phyloP scores from a whole-genome alignment of 768 basidiomycete genomes.

The Agaricus blazei region DNA sequence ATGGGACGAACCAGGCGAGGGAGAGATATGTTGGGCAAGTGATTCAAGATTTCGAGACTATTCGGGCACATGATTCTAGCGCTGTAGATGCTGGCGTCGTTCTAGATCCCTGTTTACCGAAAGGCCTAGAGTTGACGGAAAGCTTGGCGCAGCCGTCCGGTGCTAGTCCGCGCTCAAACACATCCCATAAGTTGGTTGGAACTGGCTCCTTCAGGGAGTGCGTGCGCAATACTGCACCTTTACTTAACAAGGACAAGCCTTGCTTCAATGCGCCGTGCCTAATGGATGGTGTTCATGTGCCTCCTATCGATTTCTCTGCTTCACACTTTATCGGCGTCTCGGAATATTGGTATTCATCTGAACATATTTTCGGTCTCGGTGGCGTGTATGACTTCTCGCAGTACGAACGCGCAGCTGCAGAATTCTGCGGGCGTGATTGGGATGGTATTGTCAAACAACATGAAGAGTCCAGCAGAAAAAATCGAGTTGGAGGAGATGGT shows the following conservation, averaged over 20 bases:
- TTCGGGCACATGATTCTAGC: conserved; percentile 24
- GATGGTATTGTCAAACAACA: conserved; percentile 65
- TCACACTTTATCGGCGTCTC: conserved; percentile 96
- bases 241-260: conserved; percentile 80
- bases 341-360: conserved; percentile 99
- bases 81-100: conserved; percentile 35
- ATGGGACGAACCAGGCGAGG: conserved; percentile 95
- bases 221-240: conserved; percentile 59
- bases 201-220: conserved; percentile 91
- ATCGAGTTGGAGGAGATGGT: conserved; percentile 56
- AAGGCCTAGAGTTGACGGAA: conserved; percentile 59
- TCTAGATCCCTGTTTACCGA: conserved; percentile 88
- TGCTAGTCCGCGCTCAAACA: conserved; percentile 23
- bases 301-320: conserved; percentile 88
- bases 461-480: conserved; percentile 41
- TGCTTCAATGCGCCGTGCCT: conserved; percentile 85
- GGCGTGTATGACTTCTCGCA: conserved; percentile 95
- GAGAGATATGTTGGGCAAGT: conserved; percentile 81
- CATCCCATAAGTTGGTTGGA: conserved; percentile 64
- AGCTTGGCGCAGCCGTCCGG: conserved; percentile 40
- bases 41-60: conserved; percentile 51
- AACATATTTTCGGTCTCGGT: conserved; percentile 92
- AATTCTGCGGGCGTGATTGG: conserved; percentile 85
- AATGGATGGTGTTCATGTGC: conserved; percentile 92
- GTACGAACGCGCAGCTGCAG: conserved; percentile 88